Conservation (phyloP, 208 protist genomes). For the Crithidia fasciculata region DNA sequence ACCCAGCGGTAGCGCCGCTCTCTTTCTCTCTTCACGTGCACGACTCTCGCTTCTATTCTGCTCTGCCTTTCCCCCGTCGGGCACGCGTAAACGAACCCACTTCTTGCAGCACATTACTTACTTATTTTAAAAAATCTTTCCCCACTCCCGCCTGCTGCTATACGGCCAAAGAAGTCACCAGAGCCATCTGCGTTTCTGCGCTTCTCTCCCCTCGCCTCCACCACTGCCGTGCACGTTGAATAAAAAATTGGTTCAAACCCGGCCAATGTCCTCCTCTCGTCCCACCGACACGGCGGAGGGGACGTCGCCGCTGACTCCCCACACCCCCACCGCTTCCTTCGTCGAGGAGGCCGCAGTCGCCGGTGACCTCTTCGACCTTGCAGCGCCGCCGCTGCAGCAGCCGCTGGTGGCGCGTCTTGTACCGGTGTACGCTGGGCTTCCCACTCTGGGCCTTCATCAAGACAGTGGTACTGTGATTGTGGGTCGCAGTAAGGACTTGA, state of each 20-base stretch:
- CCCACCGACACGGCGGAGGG: neutral
- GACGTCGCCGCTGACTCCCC: constrained; percentile 11
- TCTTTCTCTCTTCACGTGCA: too few relatives aligned
- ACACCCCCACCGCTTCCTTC: constrained; percentile 7
- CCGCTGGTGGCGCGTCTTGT: constrained; percentile 80
- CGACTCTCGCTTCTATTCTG: neutral
- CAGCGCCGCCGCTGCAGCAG: constrained; percentile 65
- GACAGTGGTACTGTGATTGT: constrained; percentile 52
- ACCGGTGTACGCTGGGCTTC: constrained; percentile 31
- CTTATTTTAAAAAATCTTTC: too few relatives aligned
- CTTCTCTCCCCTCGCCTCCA: too few relatives aligned
- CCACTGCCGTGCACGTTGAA: too few relatives aligned
- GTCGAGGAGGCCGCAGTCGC: constrained; percentile 28
- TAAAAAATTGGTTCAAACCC: too few relatives aligned
- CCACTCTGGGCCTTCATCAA: constrained; percentile 42
- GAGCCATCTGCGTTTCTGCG: too few relatives aligned
- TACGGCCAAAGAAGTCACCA: too few relatives aligned
- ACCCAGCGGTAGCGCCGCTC: too few relatives aligned
- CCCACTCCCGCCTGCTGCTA: too few relatives aligned
- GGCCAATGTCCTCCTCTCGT: neutral
- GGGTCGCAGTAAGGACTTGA: constrained; percentile 77
- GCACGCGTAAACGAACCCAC: too few relatives aligned
- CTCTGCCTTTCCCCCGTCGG: neutral
- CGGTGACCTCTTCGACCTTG: constrained; percentile 79
- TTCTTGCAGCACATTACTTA: too few relatives aligned